Conservation (phyloP, 2,329 filamentous ascomycete genomes). For the Fusarium sulawesiense region DNA sequence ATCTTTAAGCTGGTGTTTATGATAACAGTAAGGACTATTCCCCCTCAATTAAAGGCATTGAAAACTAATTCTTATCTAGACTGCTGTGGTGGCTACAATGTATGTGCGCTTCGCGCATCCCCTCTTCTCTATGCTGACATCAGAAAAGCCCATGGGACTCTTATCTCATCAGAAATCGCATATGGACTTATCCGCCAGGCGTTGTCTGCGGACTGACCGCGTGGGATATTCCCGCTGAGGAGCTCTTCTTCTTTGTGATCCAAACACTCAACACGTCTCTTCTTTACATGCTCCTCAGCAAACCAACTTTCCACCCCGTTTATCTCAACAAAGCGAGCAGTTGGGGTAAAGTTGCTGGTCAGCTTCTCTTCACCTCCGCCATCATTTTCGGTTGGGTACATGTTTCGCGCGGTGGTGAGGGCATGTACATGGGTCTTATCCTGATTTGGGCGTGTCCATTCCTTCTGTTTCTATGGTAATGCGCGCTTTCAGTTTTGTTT, state of each 20-base stretch:
- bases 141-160: constrained; percentile 73
- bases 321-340: constrained; percentile 51
- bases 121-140: not conserved
- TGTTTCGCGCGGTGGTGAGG: constrained; percentile 60
- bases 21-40: constrained; percentile 16
- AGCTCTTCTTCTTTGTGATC: constrained; percentile 81
- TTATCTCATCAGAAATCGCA: constrained; percentile 73
- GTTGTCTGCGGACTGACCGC: constrained; percentile 72
- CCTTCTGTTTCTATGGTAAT: constrained; percentile 59
- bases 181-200: constrained; percentile 78
- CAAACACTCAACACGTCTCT: constrained; percentile 80
- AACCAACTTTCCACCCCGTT: constrained; percentile 66
- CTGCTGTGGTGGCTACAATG: constrained; percentile 73
- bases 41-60: rapidly evolving
- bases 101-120: not conserved
- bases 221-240: constrained; percentile 75
- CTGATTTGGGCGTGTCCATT: constrained; percentile 76
- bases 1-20: constrained; percentile 33
- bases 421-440: constrained; percentile 77
- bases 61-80: constrained; percentile 3
- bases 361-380: constrained; percentile 58
- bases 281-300: constrained; percentile 75
- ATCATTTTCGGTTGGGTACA: constrained; percentile 58
- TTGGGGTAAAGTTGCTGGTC: constrained; percentile 57
- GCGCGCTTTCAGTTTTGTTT: not conserved